phyloP scores from a whole-genome alignment of 2,329 filamentous ascomycete genomes.

The Neonectria sp. region DNA sequence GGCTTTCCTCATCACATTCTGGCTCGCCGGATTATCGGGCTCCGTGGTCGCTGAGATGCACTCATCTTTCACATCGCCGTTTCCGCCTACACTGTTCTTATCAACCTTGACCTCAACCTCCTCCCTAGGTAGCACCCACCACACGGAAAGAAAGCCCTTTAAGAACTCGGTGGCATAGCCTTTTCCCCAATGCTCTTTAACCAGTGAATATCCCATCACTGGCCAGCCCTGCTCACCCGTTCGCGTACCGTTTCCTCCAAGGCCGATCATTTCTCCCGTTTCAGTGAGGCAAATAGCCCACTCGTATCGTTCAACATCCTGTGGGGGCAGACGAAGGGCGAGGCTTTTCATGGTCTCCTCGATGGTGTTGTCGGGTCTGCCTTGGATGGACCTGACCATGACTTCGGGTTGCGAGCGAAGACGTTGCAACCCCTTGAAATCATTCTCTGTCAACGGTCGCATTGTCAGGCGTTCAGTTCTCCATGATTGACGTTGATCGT shows the following conservation, averaged over 20 bases:
- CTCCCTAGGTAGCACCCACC: conserved; percentile 64
- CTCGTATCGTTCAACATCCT: conserved; percentile 68
- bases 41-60: background rate
- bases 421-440: conserved; percentile 64
- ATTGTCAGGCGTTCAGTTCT: conserved; percentile 70
- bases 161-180: conserved; percentile 72
- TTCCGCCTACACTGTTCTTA: background rate
- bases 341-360: conserved; percentile 60
- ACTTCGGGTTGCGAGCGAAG: conserved; percentile 72
- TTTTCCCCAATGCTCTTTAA: conserved; percentile 66
- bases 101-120: conserved; percentile 61
- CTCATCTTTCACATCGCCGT: background rate
- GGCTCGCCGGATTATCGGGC: background rate
- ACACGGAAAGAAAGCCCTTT: conserved; percentile 60
- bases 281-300: conserved; percentile 65
- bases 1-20: background rate
- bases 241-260: conserved; percentile 60
- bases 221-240: conserved; percentile 65
- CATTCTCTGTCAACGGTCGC: conserved; percentile 63
- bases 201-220: conserved; percentile 71
- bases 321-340: conserved; percentile 59
- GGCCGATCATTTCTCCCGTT: conserved; percentile 65
- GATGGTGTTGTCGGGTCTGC: conserved; percentile 59
- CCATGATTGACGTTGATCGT: conserved; percentile 56
- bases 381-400: conserved; percentile 70